phyloP scores from a whole-genome alignment of 345 rosid genomes.

The Hevea brasiliensis region DNA sequence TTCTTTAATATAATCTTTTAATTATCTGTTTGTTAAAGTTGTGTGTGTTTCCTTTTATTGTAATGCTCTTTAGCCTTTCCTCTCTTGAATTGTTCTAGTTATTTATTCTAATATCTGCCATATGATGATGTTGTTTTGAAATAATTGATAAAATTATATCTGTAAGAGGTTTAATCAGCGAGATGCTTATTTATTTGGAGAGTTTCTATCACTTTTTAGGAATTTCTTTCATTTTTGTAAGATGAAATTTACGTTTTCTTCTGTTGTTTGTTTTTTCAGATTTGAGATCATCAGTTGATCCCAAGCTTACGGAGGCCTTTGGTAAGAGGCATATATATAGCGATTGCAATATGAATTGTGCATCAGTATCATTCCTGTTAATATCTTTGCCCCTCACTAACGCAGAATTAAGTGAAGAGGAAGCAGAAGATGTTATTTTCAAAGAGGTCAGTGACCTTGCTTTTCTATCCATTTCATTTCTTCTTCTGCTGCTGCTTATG shows the following conservation, averaged over 20 bases:
- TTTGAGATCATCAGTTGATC: conserved; percentile 56
- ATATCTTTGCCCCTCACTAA: neutral
- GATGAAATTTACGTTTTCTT: neutral
- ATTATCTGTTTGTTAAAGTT: neutral
- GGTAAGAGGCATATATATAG: conserved; percentile 46
- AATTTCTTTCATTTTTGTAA: neutral
- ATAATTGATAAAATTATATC: neutral
- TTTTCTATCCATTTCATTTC: neutral
- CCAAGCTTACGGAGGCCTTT: conserved; percentile 68
- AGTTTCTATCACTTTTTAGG: neutral
- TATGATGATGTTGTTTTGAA: neutral
- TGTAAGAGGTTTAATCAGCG: neutral
- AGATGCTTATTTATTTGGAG: neutral
- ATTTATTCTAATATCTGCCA: neutral
- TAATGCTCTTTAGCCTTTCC: neutral
- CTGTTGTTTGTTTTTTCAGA: conserved; percentile 45
- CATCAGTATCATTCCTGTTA: neutral
- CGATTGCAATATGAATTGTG: conserved; percentile 4
- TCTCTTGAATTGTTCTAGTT: neutral
- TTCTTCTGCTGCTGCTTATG: neutral
- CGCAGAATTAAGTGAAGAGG: conserved; percentile 69
- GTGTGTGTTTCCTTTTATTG: neutral
- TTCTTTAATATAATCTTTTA: neutral
- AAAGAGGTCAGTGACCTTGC: conserved; percentile 57
- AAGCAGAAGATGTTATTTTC: conserved; percentile 88